phyloP scores from a whole-genome alignment of 2,329 filamentous ascomycete species.

The Penicillium concentricum region DNA sequence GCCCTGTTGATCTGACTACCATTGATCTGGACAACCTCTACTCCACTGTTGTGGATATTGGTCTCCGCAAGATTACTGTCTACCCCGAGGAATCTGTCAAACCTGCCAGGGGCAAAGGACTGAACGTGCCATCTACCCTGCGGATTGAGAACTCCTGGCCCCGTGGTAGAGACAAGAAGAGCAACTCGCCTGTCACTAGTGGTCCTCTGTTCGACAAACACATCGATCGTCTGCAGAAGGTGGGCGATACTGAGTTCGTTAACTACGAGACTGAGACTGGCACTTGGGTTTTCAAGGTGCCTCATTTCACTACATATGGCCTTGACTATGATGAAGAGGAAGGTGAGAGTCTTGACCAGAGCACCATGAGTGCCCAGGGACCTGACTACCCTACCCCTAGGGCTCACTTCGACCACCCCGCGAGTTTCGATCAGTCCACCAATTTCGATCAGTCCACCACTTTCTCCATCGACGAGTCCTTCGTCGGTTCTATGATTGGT shows the following conservation, averaged over 20 bases:
- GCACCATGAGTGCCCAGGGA: constrained; percentile 48
- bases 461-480: constrained; percentile 43
- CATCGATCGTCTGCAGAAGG: constrained; percentile 72
- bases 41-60: constrained; percentile 72
- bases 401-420: constrained; percentile 32
- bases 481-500: constrained; percentile 39
- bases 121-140: constrained; percentile 89
- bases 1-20: constrained; percentile 76
- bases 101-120: constrained; percentile 77
- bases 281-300: constrained; percentile 88
- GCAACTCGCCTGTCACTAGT: constrained; percentile 57
- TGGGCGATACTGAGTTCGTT: constrained; percentile 77
- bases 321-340: constrained; percentile 73
- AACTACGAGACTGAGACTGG: constrained; percentile 77
- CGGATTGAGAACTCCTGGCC: constrained; percentile 93
- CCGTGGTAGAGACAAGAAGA: constrained; percentile 62
- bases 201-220: constrained; percentile 76
- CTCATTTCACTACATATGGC: constrained; percentile 95
- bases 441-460: constrained; percentile 40
- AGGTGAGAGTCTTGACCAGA: constrained; percentile 52
- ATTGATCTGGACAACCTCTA: constrained; percentile 79
- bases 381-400: constrained; percentile 51
- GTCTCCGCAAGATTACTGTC: constrained; percentile 78
- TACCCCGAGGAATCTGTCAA: constrained; percentile 76
- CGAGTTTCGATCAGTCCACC: constrained; percentile 39